A percentile compares a stretch with the other conserved stretches of the same genome.
These are phyloP conservation scores for Forsythia viridissima DNA, from an alignment of 257 asterid genomes.

Conservation along the genomic window DNA sequence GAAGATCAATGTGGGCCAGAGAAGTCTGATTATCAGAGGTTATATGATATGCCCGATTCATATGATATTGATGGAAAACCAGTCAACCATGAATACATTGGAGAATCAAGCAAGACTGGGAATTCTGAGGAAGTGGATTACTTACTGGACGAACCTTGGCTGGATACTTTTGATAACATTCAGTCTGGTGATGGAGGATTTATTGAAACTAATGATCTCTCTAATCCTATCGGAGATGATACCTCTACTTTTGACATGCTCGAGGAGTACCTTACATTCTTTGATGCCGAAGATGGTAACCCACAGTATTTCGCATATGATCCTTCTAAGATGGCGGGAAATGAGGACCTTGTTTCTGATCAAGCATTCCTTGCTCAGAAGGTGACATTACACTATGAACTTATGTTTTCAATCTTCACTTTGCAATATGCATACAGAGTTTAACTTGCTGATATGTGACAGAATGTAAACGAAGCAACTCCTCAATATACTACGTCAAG, in stretches of 20 bases:
- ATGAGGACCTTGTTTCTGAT: conserved; percentile 36
- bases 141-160: conserved; percentile 62
- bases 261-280: conserved; percentile 64
- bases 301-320: conserved; percentile 43
- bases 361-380: conserved; percentile 33
- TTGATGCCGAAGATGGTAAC: conserved; percentile 53
- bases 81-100: conserved; percentile 67
- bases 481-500: conserved; percentile 28
- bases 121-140: conserved; percentile 49
- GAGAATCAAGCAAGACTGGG: conserved; percentile 64
- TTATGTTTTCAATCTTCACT: conserved; percentile 1
- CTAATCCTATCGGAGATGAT: conserved; percentile 50
- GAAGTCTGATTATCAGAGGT: conserved; percentile 41
- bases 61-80: conserved; percentile 37
- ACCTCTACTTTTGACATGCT: conserved; percentile 54
- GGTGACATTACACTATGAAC: conserved; percentile 38
- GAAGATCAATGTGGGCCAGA: conserved; percentile 36
- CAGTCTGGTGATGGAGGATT: conserved; percentile 58
- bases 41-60: conserved; percentile 41
- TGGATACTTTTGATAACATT: conserved; percentile 44
- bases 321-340: conserved; percentile 43
- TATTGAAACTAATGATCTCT: conserved; percentile 74
- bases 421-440: conserved; percentile 3
- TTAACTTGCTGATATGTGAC: conserved; percentile 25
- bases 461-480: conserved; percentile 45